Evolutionary conservation across 2,329 filamentous ascomycete species (phyloP).

Genomic region (Fusarium drepaniforme): DNA sequence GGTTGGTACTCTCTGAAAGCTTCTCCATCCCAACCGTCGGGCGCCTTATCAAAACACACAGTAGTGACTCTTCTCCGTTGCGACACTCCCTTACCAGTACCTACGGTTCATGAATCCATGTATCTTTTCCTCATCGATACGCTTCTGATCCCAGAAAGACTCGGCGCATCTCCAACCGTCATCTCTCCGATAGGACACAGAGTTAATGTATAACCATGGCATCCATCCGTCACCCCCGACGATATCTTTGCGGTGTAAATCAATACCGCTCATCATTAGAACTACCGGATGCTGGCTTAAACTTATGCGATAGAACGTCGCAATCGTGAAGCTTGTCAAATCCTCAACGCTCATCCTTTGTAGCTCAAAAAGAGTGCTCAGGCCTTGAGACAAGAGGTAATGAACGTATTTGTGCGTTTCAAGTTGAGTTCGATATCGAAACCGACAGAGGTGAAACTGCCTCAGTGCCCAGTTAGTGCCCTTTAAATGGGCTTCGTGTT

Average conservation of each 20-base stretch:
- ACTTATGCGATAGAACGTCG: not conserved
- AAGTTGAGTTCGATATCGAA: not conserved
- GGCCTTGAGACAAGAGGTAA: slow-evolving; percentile 1
- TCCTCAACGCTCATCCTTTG: not conserved
- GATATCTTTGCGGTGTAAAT: not conserved
- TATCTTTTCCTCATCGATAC: not conserved
- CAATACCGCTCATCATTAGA: not conserved
- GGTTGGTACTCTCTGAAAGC: too few species aligned
- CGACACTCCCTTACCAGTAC: not conserved
- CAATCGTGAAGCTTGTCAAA: not conserved
- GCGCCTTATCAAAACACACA: too few species aligned
- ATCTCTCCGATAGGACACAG: not conserved
- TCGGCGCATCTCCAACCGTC: not conserved
- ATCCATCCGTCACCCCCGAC: not conserved
- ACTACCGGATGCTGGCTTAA: not conserved
- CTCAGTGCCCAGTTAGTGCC: not conserved
- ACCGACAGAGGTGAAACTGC: not conserved
- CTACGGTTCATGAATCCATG: not conserved
- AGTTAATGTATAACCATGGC: not conserved
- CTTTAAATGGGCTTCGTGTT: not conserved
- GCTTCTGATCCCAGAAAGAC: not conserved
- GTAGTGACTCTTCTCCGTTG: not conserved
- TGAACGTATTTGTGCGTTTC: not conserved
- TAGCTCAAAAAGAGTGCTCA: not conserved
- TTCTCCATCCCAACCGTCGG: too few species aligned